Percentiles rank a stretch among this genome's conserved stretches.
phyloP scores from a whole-genome alignment of 73 alveolate species.

The Blepharisma japonicum region DNA sequence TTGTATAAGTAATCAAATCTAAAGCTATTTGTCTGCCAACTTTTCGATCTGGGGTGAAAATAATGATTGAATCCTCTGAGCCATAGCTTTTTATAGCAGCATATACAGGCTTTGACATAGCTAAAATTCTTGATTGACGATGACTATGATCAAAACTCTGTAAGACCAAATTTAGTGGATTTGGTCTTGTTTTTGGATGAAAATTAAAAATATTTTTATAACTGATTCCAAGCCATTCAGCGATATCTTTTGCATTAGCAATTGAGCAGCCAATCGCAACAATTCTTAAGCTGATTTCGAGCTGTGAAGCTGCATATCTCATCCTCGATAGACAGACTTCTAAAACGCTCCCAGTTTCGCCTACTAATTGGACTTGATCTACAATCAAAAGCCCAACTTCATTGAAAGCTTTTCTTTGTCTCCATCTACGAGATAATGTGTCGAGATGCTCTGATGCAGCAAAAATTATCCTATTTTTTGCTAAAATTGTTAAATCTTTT shows the following conservation, averaged over 20 bases:
- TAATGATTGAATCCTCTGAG: constrained; percentile 45
- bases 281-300: constrained; percentile 67
- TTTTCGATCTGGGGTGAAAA: constrained; percentile 74
- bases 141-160: constrained; percentile 66
- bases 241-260: constrained; percentile 85
- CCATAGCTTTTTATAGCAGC: constrained; percentile 33
- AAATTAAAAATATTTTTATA: constrained; percentile 1
- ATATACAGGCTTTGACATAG: constrained; percentile 75
- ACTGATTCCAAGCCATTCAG: constrained; percentile 72
- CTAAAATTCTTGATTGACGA: constrained; percentile 67
- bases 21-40: constrained; percentile 62
- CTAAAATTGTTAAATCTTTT: constrained; percentile 48
- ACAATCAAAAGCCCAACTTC: constrained; percentile 65
- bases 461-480: constrained; percentile 47
- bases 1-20: constrained; percentile 51
- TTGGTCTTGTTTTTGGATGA: neutral
- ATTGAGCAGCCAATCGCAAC: constrained; percentile 81
- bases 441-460: constrained; percentile 34
- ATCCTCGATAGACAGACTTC: constrained; percentile 65
- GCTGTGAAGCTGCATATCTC: constrained; percentile 56
- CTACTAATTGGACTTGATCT: constrained; percentile 81
- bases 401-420: constrained; percentile 39
- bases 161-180: neutral
- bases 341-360: constrained; percentile 53
- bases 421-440: constrained; percentile 19